Evolutionary conservation across 345 rosid species (phyloP), one percentile per base, ranked within the genome.

Genomic region (Acer campestre): DNA sequence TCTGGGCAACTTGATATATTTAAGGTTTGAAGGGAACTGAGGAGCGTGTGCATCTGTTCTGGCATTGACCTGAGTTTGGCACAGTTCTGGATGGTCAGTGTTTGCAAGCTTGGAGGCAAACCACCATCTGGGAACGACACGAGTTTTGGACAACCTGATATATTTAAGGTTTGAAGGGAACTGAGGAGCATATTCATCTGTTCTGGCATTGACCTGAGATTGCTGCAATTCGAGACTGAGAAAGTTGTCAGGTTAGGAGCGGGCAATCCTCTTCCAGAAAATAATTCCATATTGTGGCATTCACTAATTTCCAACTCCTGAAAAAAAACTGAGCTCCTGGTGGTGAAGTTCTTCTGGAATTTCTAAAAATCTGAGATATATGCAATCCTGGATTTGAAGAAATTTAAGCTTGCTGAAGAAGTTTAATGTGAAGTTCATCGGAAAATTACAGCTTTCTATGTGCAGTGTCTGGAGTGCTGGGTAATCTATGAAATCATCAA

Each of bases 401-500:
- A 53, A 16, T 8, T 56, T 56, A 51, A 83, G 78, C 10, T 75
- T 75, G 62, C 42, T 8, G 23, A 71, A 83, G 61, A 63, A 78
- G 72, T 44, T 64, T 51, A 83, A 67, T 38, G 84, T 77, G 62
- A 80, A 80, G 16, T 70, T 74, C 0, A 44, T 31, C 4, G 75
- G 81, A 67, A 68, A 51, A 62, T 83, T 75, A 68, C 84, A 83
- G 69, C 84, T 80, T 29, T 59, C 55, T 44, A 83, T 25, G 66
- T 76, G 71, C 31, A 83, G 38, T 31, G 38, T 31, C 38, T 31
- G 38, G 38, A 31, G 38, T 31, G 38, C 38, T 31, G 38, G 38
- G 0, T 31, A 31, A 31, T 31, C 38, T 31, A 31, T 31, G 38
- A 31, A 31, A 31, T 31, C 38, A 31, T 31, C 38, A 31, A 31